Conservation (phyloP, 1,284 basidiomycete genomes). For the Ustilago loliicola region DNA sequence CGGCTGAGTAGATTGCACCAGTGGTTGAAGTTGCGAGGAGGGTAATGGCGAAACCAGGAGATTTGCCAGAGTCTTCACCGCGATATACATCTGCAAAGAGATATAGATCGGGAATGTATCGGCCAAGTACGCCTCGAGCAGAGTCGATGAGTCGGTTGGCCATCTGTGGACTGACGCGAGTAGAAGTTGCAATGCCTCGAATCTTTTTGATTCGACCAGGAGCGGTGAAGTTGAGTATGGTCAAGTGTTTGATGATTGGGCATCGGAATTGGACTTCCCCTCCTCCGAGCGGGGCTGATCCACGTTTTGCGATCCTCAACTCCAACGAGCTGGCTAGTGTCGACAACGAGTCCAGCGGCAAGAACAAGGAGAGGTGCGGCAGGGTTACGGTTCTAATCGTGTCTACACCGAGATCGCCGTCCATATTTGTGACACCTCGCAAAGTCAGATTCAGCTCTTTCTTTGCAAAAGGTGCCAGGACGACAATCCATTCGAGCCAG, state of each 20-base stretch:
- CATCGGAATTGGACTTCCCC: conserved; percentile 95
- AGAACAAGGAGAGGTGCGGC: conserved; percentile 88
- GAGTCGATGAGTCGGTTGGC: conserved; percentile 98
- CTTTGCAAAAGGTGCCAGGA: conserved; percentile 94
- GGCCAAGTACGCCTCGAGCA: conserved; percentile 88
- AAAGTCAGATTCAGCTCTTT: conserved; percentile 84
- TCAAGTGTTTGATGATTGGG: conserved; percentile 88
- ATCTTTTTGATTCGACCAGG: conserved; percentile 92
- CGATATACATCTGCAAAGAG: conserved; percentile 98
- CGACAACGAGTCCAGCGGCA: conserved; percentile 51
- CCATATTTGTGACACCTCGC: conserved; percentile 88
- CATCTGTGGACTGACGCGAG: conserved; percentile 93
- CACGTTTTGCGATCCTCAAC: conserved; percentile 88
- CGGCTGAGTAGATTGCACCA: conserved; percentile 86
- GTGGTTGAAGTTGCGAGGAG: conserved; percentile 93
- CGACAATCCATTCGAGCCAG: conserved; percentile 89
- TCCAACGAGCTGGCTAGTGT: conserved; percentile 64
- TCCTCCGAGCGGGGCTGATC: conserved; percentile 89
- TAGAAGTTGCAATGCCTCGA: conserved; percentile 83
- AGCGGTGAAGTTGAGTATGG: conserved; percentile 86
- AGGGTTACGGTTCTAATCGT: conserved; percentile 91
- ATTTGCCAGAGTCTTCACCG: conserved; percentile 95
- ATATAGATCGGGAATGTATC: conserved; percentile 98
- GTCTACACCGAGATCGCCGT: conserved; percentile 75
- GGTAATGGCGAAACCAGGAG: conserved; percentile 93